Percentiles rank a stretch among this genome's conserved stretches.
phyloP scores from a whole-genome alignment of 495 filamentous ascomycete genomes.

The Talaromyces nanjingensis region DNA sequence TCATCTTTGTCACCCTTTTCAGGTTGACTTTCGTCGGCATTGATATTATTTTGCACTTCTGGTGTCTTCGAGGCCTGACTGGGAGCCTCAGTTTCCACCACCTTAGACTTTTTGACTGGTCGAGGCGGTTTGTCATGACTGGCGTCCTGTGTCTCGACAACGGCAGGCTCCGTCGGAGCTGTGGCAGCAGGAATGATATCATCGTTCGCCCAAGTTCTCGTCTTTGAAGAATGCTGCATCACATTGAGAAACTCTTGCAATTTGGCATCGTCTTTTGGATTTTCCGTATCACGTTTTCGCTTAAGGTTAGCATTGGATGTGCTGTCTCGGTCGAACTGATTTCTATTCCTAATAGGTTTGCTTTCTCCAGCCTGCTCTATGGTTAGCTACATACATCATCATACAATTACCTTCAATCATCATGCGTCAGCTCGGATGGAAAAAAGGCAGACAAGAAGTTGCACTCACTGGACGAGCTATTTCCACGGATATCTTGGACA shows the following conservation, averaged over 20 bases:
- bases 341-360: constrained; percentile 6
- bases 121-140: constrained; percentile 33
- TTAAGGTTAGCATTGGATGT: constrained; percentile 31
- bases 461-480: constrained; percentile 72
- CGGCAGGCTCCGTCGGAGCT: constrained; percentile 9
- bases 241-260: constrained; percentile 80
- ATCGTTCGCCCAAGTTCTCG: constrained; percentile 60
- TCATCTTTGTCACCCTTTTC: constrained; percentile 16
- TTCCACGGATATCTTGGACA: constrained; percentile 93
- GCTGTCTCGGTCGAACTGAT: constrained; percentile 15
- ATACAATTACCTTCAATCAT: constrained; percentile 34
- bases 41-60: constrained; percentile 8
- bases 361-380: constrained; percentile 5
- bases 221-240: constrained; percentile 65
- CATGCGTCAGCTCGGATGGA: constrained; percentile 34
- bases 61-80: background rate
- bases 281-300: constrained; percentile 47
- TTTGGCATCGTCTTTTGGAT: constrained; percentile 58
- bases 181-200: constrained; percentile 31
- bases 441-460: constrained; percentile 11
- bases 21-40: constrained; percentile 13
- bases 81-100: constrained; percentile 14
- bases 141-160: constrained; percentile 17
- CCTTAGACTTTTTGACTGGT: constrained; percentile 35
- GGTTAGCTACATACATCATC: constrained; percentile 8